Conservation (phyloP, 192 early-diverging fungal species). For the Coemansia sp. region DNA sequence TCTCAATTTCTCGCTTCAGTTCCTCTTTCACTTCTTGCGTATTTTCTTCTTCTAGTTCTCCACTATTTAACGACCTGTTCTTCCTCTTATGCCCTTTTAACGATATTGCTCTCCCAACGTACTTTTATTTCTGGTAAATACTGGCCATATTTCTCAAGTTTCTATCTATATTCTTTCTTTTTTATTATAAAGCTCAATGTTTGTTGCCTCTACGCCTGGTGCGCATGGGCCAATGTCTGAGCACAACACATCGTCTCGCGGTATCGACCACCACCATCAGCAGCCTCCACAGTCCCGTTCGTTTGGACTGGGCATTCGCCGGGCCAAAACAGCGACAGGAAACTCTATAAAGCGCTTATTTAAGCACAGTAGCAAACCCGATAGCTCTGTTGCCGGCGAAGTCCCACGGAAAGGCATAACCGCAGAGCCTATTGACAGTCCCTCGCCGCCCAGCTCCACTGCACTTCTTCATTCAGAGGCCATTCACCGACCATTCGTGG, state of each 20-base stretch:
- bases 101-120: not conserved
- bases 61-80: not conserved
- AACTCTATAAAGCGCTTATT: constrained; percentile 40
- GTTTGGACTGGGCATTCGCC: constrained; percentile 16
- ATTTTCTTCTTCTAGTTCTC: not conserved
- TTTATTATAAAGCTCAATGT: not conserved
- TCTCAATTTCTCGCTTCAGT: not conserved
- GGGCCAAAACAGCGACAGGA: constrained; percentile 24
- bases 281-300: not conserved
- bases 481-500: not conserved
- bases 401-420: not conserved
- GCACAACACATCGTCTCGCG: not conserved
- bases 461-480: constrained; percentile 4
- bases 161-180: not conserved
- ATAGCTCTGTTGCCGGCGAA: not conserved
- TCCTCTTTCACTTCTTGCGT: not conserved
- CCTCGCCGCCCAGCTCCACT: constrained; percentile 2
- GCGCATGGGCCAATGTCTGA: constrained; percentile 5
- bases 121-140: not conserved
- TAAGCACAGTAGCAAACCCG: constrained; percentile 14
- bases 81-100: not conserved
- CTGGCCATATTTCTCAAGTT: not conserved
- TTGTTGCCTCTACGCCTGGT: constrained; percentile 9
- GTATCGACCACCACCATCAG: not conserved
- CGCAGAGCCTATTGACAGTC: constrained; percentile 11